Conservation (phyloP, 2,329 filamentous ascomycete genomes). For the Xylaria sp. region DNA sequence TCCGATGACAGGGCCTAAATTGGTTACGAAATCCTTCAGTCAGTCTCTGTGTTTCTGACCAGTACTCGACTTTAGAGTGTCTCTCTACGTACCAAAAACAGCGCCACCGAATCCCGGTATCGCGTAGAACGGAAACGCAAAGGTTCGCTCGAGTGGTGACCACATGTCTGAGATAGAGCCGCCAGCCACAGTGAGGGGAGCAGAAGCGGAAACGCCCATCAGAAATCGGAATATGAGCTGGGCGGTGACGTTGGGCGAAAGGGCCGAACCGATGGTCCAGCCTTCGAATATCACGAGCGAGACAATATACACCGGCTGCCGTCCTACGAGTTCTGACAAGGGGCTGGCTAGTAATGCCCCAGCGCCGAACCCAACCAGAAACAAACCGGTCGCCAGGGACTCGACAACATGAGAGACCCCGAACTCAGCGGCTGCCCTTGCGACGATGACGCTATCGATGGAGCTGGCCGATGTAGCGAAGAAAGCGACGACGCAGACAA, state of each 20-base stretch:
- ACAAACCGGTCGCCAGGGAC: slow-evolving; percentile 44
- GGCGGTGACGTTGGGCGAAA: slow-evolving; percentile 50
- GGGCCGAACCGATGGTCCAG: slow-evolving; percentile 51
- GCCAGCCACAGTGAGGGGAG: slow-evolving; percentile 50
- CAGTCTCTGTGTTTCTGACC: background rate
- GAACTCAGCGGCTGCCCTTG: slow-evolving; percentile 51
- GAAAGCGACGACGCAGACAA: slow-evolving; percentile 54
- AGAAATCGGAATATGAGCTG: slow-evolving; percentile 55
- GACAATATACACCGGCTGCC: slow-evolving; percentile 48
- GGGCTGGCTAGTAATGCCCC: slow-evolving; percentile 47
- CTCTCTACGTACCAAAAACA: slow-evolving; percentile 31
- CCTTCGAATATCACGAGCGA: slow-evolving; percentile 50
- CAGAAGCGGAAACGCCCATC: slow-evolving; percentile 52
- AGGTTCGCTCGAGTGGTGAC: slow-evolving; percentile 33
- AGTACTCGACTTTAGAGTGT: background rate
- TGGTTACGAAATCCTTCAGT: background rate
- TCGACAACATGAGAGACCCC: slow-evolving; percentile 56
- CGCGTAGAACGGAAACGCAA: slow-evolving; percentile 37
- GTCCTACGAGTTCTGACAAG: slow-evolving; percentile 45
- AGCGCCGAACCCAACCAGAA: slow-evolving; percentile 45
- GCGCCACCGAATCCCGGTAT: slow-evolving; percentile 31
- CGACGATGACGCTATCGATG: slow-evolving; percentile 56
- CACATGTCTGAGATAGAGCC: slow-evolving; percentile 51
- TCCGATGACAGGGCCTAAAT: slow-evolving; percentile 39
- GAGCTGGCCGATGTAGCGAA: slow-evolving; percentile 57